phyloP scores from a whole-genome alignment of 139 green algal species.

The Chlorella ohadii region DNA sequence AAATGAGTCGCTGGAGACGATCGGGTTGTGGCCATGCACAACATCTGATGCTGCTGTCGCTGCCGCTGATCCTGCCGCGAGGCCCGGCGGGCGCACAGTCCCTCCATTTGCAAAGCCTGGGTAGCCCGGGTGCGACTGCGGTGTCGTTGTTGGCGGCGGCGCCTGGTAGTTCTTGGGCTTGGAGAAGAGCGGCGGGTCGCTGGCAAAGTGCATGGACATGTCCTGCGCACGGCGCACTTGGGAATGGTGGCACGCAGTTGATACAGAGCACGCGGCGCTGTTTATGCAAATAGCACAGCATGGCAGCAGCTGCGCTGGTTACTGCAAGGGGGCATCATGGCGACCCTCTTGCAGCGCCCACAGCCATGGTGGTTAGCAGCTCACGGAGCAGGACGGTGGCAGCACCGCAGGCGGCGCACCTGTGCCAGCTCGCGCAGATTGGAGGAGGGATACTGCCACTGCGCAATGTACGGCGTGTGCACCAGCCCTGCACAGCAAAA shows the following conservation, averaged over 20 bases:
- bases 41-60: background rate
- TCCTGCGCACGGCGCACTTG: constrained; percentile 36
- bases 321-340: too few species aligned
- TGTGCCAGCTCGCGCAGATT: constrained; percentile 59
- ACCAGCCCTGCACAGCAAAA: constrained; percentile 48
- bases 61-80: too few species aligned
- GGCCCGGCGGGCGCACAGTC: too few species aligned
- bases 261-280: too few species aligned
- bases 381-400: background rate
- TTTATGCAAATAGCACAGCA: background rate
- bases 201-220: constrained; percentile 81
- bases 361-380: background rate
- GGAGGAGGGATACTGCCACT: constrained; percentile 51
- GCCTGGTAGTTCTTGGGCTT: constrained; percentile 54
- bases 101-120: background rate
- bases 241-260: too few species aligned
- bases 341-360: too few species aligned
- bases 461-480: constrained; percentile 45
- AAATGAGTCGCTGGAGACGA: background rate
- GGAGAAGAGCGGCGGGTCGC: constrained; percentile 86
- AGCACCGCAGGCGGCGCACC: background rate
- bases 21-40: background rate
- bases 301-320: too few species aligned
- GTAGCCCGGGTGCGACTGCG: background rate
- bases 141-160: background rate